Evolutionary conservation across 1,284 basidiomycete genomes (phyloP), one percentile per base, ranked within the genome.

Genomic region (Apiotrichum brassicae): DNA sequence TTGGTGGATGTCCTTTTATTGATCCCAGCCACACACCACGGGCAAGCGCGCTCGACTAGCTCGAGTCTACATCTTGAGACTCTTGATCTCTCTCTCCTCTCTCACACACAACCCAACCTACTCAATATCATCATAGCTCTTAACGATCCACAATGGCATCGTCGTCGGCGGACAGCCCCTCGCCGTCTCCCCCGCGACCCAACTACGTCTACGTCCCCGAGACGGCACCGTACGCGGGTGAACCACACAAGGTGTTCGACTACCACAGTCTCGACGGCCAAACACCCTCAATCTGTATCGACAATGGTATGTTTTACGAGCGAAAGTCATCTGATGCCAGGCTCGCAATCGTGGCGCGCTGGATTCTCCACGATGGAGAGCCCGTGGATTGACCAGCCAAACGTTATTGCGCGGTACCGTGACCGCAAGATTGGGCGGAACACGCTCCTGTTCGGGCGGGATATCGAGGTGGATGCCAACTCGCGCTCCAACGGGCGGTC

Each of bases 331-430:
- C 39, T 11, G 8, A 7, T 7, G 20, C 20, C 51, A 76, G 77
- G 93, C 51, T 83, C 90, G 6, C 87, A 84, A 32, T 83, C 79
- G 49, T 77, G 97, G 49, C 83, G 92, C 37, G 97, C 89, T 63
- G 94, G 93, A n/a, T 98, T 90, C 71, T 74, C 75, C 4, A 68
- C 65, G 5, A 68, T 72, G 43, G 76, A 78, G 7, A 75, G 22
- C 35, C 73, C 66, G 53, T 54, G 75, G 69, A 26, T 89, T 81
- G 25, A 81, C 26, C 78, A 81, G 23, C 77, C 82, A 5, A 95
- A 91, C 63, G 78, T 86, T 37, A 78, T 90, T 18, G 80, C 88
- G 41, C 85, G 85, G 61, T 95, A 87, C 73, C 88, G 88, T 66
- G 93, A 97, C 61, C 80, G 91, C 57, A 86, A 83, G 66, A 81